Evolutionary conservation across 1,284 basidiomycete species (phyloP).

Genomic region (Microbotryomycetes sp.): DNA sequence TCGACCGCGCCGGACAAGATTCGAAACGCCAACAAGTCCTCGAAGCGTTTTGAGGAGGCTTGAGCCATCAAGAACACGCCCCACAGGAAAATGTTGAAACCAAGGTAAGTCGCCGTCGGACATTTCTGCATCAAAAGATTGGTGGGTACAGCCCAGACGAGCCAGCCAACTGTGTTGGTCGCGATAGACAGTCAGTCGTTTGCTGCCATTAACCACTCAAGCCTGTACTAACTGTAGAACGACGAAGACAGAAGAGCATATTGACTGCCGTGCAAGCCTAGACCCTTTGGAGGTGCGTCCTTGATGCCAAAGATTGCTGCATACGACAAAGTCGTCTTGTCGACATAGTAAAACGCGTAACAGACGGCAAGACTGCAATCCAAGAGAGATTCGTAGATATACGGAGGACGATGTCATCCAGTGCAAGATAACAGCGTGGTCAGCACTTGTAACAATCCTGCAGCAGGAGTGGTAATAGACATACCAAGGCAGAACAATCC

Average conservation of each 20-base stretch:
- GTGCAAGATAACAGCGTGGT: too few relatives aligned
- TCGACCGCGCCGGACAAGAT: constrained; percentile 47
- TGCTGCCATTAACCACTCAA: background rate
- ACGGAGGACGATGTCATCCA: too few relatives aligned
- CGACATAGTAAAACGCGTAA: constrained; percentile 48
- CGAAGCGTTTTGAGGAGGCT: constrained; percentile 47
- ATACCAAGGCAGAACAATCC: constrained; percentile 7
- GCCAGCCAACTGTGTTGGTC: constrained; percentile 45
- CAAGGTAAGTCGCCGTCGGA: constrained; percentile 48
- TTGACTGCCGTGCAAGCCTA: constrained; percentile 36
- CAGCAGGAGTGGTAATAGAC: too few relatives aligned
- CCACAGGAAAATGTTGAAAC: constrained; percentile 49
- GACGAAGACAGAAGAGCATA: constrained; percentile 39
- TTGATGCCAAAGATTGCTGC: constrained; percentile 44
- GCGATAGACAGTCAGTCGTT: background rate
- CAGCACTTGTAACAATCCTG: too few relatives aligned
- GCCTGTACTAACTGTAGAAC: constrained; percentile 43
- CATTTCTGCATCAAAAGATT: constrained; percentile 49
- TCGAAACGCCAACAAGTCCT: constrained; percentile 45
- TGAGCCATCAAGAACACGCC: constrained; percentile 48
- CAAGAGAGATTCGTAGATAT: background rate
- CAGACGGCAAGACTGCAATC: constrained; percentile 42
- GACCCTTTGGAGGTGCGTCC: constrained; percentile 26
- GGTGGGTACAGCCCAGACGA: constrained; percentile 49
- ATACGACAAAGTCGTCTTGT: constrained; percentile 44